These are phyloP conservation scores for Termitomyces eurrhizus DNA, from an alignment of 768 basidiomycete genomes.

Conservation along the genomic window DNA sequence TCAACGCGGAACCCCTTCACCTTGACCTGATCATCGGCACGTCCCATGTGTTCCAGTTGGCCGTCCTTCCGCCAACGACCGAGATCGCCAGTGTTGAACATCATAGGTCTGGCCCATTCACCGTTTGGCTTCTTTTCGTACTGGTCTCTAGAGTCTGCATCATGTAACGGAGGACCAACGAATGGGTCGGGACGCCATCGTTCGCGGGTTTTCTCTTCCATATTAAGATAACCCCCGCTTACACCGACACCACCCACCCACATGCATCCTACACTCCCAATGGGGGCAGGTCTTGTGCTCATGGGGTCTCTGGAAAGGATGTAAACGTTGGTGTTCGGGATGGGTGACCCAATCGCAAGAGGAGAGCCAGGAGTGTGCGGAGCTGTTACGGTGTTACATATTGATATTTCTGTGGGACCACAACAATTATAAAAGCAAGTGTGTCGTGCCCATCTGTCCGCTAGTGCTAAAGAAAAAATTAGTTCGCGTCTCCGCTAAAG, in stretches of 20 bases:
- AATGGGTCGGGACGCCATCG: conserved; percentile 50
- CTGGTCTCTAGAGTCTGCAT: conserved; percentile 21
- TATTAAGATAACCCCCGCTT: conserved; percentile 50
- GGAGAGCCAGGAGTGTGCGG: conserved; percentile 34
- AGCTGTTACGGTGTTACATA: conserved; percentile 48
- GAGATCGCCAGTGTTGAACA: conserved; percentile 66
- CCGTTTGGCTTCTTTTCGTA: conserved; percentile 6
- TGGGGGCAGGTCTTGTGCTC: conserved; percentile 25
- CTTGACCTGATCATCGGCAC: conserved; percentile 63
- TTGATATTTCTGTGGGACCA: conserved; percentile 52
- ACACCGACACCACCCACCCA: conserved; percentile 65
- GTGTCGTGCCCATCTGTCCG: conserved; percentile 40
- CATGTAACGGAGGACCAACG: conserved; percentile 29
- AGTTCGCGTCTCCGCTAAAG: neutral
- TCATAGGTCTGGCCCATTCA: conserved; percentile 30
- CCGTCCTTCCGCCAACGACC: conserved; percentile 53
- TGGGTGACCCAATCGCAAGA: conserved; percentile 45
- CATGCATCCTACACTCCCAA: conserved; percentile 42
- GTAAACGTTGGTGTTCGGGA: conserved; percentile 45
- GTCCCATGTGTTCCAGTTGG: conserved; percentile 52
- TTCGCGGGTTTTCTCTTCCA: conserved; percentile 51
- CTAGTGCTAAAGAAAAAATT: conserved; percentile 22
- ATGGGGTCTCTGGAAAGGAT: conserved; percentile 32
- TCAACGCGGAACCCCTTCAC: conserved; percentile 66
- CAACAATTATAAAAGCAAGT: conserved; percentile 46